Evolutionary conservation across 495 filamentous ascomycete genomes (phyloP).

Genomic region (Hyaloscypha finlandica): DNA sequence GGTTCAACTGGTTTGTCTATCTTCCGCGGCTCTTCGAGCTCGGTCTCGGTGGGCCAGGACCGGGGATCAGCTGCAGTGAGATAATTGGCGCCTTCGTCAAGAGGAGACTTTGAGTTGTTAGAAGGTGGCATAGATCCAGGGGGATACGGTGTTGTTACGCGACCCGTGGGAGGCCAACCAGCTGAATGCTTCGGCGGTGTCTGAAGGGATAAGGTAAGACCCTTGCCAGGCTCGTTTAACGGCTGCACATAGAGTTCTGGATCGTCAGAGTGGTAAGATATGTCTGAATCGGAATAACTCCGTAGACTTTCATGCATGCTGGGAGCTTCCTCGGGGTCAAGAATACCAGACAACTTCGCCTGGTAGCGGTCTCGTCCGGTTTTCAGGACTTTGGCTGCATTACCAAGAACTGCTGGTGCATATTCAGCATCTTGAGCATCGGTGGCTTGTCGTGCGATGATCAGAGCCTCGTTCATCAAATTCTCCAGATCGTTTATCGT

Average conservation of each 20-base stretch:
- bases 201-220: slow-evolving; percentile 6
- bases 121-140: slow-evolving; percentile 5
- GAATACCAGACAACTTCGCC: not conserved
- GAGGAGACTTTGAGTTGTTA: not conserved
- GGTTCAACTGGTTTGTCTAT: not conserved
- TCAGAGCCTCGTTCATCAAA: slow-evolving; percentile 40
- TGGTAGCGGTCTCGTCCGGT: slow-evolving; percentile 12
- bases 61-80: slow-evolving; percentile 20
- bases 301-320: slow-evolving; percentile 30
- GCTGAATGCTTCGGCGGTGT: not conserved
- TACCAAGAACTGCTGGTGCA: slow-evolving; percentile 9
- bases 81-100: not conserved
- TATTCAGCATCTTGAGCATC: slow-evolving; percentile 23
- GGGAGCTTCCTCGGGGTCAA: slow-evolving; percentile 19
- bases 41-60: slow-evolving; percentile 9
- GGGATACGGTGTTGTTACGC: slow-evolving; percentile 21
- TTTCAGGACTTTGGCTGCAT: slow-evolving; percentile 22
- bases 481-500: slow-evolving; percentile 41
- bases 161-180: slow-evolving; percentile 22
- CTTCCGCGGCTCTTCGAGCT: slow-evolving; percentile 1
- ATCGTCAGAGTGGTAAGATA: slow-evolving; percentile 13
- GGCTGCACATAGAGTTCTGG: not conserved
- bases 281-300: slow-evolving; percentile 8
- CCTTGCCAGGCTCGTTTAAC: not conserved
- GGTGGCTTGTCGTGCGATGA: slow-evolving; percentile 38